Base-by-base conservation (phyloP, 495 filamentous ascomycete species). In the Neurospora intermedia region DNA sequence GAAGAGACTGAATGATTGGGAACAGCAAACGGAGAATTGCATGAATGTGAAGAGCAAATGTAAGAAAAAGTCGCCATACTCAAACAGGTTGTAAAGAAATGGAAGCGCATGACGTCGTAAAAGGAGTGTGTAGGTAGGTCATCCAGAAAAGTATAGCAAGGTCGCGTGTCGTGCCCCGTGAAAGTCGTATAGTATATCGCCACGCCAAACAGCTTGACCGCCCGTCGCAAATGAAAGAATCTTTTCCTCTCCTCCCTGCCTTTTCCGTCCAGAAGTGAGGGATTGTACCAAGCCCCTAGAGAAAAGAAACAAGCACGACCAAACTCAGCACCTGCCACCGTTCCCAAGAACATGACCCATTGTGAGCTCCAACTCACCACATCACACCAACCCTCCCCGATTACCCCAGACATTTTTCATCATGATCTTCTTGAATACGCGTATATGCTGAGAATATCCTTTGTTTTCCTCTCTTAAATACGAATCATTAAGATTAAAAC, bases 401-500 rank as follows among this genome's bases (percentile, higher is more conserved):
- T 31, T 62, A 27, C 31, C 27, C 54, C 54, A 9, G 31, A 35
- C 7, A 8, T 35, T 7, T 3, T 39, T 59, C 54, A 46, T 54
- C 41, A 10, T 59, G 27, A 6, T n/a, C 39, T 71, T 59, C 42
- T 5, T 10, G 6, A 23, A 31, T 41, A 23, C 6, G 41, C 13
- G 40, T 46, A 6, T n/a, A 54, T 71, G 4, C 40, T 3, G 27
- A 71, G 3, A 40, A 13, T 16, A 7, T 20, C 10, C 20, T 59
- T n/a, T 45, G 6, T 1, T 4, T 38, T n/a, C n/a, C n/a, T n/a
- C 35, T 31, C 3, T 31, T 31, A 31, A 31, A n/a, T 42, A n/a
- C 62, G 23, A 45, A 16, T 16, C 70, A 72, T 16, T 18, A 20
- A 66, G 27, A n/a, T 80, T 54, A 84, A 74, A 86, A 84, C 78